Percentiles rank a stretch among this genome's conserved stretches.
These are phyloP conservation scores for Aspergillus carbonarius DNA, from an alignment of 2,329 filamentous ascomycete species.

Conservation along the genomic window DNA sequence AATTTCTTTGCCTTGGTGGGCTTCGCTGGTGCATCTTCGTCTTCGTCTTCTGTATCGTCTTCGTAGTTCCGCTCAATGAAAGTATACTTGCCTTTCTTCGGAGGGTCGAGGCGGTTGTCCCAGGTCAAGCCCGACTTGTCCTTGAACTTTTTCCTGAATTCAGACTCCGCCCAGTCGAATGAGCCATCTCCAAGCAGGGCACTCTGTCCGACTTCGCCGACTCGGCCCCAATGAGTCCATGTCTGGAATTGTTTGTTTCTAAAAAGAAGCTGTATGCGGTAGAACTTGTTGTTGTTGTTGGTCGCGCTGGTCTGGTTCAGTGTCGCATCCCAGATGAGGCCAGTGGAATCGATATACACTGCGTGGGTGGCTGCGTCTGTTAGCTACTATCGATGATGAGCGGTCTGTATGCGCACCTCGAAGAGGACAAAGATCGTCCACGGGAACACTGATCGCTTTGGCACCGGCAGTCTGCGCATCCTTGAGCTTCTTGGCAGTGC, in stretches of 20 bases:
- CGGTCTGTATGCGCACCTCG: neutral
- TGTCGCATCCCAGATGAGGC: constrained; percentile 73
- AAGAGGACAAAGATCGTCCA: constrained; percentile 44
- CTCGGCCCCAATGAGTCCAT: constrained; percentile 81
- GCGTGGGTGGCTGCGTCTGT: constrained; percentile 6
- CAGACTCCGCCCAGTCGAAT: constrained; percentile 40
- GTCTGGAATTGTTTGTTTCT: constrained; percentile 48
- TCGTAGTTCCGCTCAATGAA: constrained; percentile 79
- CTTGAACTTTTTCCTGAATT: constrained; percentile 59
- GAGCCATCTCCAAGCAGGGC: constrained; percentile 41
- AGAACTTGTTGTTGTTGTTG: constrained; percentile 81
- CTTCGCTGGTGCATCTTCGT: constrained; percentile 38
- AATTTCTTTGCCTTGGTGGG: constrained; percentile 30
- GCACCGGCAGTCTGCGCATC: constrained; percentile 48
- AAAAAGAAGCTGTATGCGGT: constrained; percentile 65
- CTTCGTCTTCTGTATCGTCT: constrained; percentile 56
- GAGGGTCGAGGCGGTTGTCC: constrained; percentile 44
- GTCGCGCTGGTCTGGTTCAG: constrained; percentile 74
- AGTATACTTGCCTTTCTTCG: constrained; percentile 66
- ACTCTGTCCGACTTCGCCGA: constrained; percentile 56
- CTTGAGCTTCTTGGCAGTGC: constrained; percentile 38
- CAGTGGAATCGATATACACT: constrained; percentile 66
- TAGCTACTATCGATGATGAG: neutral
- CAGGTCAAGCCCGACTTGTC: constrained; percentile 56
- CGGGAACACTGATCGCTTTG: constrained; percentile 44